Conservation (phyloP, 371 early-diverging fungal species). For the Mucor plumbeus region DNA sequence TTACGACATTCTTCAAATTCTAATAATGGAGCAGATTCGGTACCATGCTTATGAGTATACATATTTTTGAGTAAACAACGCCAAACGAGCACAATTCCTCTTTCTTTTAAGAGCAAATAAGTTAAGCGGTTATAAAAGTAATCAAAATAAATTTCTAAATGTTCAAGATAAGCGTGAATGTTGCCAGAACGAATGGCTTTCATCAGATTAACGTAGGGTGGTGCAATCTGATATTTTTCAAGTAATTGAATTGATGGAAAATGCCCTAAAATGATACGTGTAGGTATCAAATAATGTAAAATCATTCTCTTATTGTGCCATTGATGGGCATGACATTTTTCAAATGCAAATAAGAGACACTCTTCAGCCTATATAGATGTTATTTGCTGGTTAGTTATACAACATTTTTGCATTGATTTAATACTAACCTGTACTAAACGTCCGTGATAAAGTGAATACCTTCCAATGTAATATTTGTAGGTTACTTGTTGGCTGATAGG, state of each 20-base stretch:
- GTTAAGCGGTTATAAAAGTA: conserved; percentile 37
- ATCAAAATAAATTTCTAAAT: conserved; percentile 36
- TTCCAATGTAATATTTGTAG: conserved; percentile 61
- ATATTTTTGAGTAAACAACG: conserved; percentile 42
- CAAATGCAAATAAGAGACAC: conserved; percentile 55
- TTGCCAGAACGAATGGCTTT: conserved; percentile 36
- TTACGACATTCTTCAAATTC: conserved; percentile 29
- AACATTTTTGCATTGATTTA: background rate
- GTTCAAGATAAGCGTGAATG: conserved; percentile 31
- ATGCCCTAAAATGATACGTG: conserved; percentile 55
- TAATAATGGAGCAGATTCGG: background rate
- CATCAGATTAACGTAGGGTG: conserved; percentile 30
- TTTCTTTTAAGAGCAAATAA: conserved; percentile 41
- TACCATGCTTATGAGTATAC: conserved; percentile 26
- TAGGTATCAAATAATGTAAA: conserved; percentile 57
- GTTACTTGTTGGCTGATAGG: conserved; percentile 64
- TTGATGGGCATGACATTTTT: conserved; percentile 35
- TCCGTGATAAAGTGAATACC: conserved; percentile 54
- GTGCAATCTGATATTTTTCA: conserved; percentile 38
- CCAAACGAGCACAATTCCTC: conserved; percentile 47
- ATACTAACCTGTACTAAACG: conserved; percentile 36
- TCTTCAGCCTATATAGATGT: conserved; percentile 38
- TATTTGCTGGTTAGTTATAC: background rate
- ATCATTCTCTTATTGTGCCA: conserved; percentile 50
- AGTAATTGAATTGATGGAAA: conserved; percentile 45